Percentiles rank a stretch among this genome's conserved stretches.
Evolutionary conservation across 2,329 filamentous ascomycete species (phyloP).

Genomic region (Alternaria incomplexa): DNA sequence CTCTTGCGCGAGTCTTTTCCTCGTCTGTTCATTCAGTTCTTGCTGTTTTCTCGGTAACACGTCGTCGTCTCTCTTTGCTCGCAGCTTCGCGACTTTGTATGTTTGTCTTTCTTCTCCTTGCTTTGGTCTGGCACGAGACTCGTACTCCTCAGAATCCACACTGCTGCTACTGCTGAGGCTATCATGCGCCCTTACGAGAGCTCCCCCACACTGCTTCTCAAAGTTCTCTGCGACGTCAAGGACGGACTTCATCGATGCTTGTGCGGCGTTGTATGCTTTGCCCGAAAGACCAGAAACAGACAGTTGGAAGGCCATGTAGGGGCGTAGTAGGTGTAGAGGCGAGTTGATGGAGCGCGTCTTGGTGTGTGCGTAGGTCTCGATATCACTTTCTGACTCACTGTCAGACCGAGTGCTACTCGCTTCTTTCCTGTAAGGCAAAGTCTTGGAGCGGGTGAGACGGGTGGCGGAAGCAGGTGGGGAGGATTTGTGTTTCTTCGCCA

Average conservation of each 20-base stretch:
- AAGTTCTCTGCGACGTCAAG: not conserved
- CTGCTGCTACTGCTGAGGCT: not conserved
- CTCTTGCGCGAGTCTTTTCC: not conserved
- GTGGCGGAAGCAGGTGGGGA: not conserved
- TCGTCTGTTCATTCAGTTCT: not conserved
- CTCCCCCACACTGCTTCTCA: not conserved
- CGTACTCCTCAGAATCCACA: not conserved
- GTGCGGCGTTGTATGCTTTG: not conserved
- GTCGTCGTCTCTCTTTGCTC: not conserved
- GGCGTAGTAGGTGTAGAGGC: not conserved
- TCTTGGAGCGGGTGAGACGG: not conserved
- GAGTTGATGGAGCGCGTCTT: not conserved
- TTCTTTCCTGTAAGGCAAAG: not conserved
- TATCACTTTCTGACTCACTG: not conserved
- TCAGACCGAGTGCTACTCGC: not conserved
- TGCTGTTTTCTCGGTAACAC: not conserved
- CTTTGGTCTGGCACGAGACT: no score
- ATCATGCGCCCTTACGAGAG: not conserved
- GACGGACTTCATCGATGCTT: not conserved
- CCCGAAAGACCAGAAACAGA: not conserved
- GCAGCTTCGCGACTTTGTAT: not conserved
- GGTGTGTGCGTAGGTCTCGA: not conserved
- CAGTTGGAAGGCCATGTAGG: conserved; percentile 7
- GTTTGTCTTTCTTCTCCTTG: not conserved
- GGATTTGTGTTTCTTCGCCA: not conserved